Conservation (phyloP, 2,329 filamentous ascomycete genomes). For the Sphaceloma murrayae region DNA sequence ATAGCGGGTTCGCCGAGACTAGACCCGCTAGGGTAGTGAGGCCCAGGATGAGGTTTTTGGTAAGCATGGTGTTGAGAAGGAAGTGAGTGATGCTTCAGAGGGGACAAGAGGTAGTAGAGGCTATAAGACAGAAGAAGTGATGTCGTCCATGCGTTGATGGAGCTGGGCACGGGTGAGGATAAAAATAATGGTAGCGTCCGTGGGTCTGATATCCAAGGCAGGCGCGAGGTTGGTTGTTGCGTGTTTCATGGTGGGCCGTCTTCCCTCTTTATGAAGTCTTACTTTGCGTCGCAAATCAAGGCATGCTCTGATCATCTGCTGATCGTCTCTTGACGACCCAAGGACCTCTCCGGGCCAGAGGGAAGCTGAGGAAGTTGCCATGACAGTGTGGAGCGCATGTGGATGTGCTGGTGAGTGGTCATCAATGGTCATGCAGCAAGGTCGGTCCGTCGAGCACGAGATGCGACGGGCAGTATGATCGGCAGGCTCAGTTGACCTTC, state of each 20-base stretch:
- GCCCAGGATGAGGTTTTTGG: constrained; percentile 13
- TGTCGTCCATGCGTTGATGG: constrained; percentile 7
- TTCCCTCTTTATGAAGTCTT: constrained; percentile 4
- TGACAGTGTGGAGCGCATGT: constrained; percentile 4
- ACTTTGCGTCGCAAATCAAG: too few species aligned
- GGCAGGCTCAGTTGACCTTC: constrained; percentile 6
- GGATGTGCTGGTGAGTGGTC: constrained; percentile 8
- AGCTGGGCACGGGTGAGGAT: background rate
- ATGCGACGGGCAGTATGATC: background rate
- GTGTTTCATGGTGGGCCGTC: constrained; percentile 7
- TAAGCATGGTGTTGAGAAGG: constrained; percentile 9
- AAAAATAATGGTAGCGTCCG: constrained; percentile 1
- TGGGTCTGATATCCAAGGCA: background rate
- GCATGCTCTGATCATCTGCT: too few species aligned
- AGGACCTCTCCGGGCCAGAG: too few species aligned
- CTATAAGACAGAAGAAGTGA: constrained; percentile 8
- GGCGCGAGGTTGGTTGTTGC: constrained; percentile 3
- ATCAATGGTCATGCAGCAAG: background rate
- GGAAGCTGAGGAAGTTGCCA: too few species aligned
- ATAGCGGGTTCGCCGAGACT: constrained; percentile 1
- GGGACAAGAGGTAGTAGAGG: constrained; percentile 5
- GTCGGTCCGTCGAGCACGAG: constrained; percentile 1
- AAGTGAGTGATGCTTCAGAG: constrained; percentile 5
- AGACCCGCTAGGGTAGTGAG: constrained; percentile 14
- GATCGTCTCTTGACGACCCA: too few species aligned